Evolutionary conservation across 164 flowering plant species (phyloP).

Genomic region (Umbilicus rupestris): DNA sequence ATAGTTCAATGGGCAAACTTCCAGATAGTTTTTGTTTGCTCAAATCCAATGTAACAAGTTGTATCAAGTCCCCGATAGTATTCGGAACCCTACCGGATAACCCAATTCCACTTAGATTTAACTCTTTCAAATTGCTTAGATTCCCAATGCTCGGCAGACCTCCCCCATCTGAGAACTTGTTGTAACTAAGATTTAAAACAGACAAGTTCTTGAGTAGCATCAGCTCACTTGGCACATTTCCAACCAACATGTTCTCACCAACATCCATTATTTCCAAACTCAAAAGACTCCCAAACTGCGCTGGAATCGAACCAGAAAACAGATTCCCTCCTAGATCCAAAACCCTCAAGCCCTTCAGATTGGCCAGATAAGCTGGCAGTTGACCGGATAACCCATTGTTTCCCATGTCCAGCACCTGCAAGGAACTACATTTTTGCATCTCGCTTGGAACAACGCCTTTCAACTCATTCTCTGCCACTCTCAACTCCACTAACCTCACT

Average conservation of each 20-base stretch:
- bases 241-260: slow-evolving; percentile 40
- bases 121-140: slow-evolving; percentile 24
- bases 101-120: slow-evolving; percentile 52
- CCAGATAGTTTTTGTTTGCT: slow-evolving; percentile 53
- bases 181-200: slow-evolving; percentile 38
- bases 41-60: slow-evolving; percentile 47
- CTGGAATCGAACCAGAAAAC: slow-evolving; percentile 42
- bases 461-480: slow-evolving; percentile 56
- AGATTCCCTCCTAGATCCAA: slow-evolving; percentile 48
- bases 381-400: slow-evolving; percentile 46
- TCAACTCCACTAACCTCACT: slow-evolving; percentile 38
- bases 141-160: slow-evolving; percentile 30
- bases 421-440: slow-evolving; percentile 30
- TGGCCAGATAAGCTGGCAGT: slow-evolving; percentile 34
- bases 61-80: slow-evolving; percentile 39
- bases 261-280: slow-evolving; percentile 37
- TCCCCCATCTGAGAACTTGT: slow-evolving; percentile 35
- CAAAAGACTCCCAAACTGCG: slow-evolving; percentile 24
- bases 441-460: slow-evolving; percentile 32
- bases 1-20: slow-evolving; percentile 49
- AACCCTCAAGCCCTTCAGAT: slow-evolving; percentile 26
- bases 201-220: slow-evolving; percentile 37
- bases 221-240: slow-evolving; percentile 38
- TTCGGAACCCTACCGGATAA: slow-evolving; percentile 51
- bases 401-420: slow-evolving; percentile 47